Evolutionary conservation across 106 monocot species (phyloP).

Genomic region (Iris macrosiphon): DNA sequence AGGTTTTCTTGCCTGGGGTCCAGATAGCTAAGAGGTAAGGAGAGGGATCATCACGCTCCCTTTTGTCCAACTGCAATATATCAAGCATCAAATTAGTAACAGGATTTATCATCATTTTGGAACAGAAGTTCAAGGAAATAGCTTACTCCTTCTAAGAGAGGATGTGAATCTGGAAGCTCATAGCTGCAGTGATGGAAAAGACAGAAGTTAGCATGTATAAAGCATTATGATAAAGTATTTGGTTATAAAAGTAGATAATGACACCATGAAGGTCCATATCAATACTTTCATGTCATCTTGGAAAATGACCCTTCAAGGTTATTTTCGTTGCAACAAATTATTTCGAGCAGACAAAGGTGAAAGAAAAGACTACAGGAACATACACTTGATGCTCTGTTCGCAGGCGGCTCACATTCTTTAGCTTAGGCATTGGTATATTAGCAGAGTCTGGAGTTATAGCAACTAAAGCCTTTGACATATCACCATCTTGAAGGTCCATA

Average conservation of each 20-base stretch:
- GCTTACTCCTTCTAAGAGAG: slow-evolving; percentile 50
- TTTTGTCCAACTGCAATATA: slow-evolving; percentile 45
- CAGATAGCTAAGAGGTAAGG: slow-evolving; percentile 71
- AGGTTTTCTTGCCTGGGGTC: slow-evolving; percentile 47
- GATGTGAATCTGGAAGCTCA: slow-evolving; percentile 64
- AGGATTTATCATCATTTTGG: not conserved
- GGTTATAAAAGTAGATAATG: not conserved
- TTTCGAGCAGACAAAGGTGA: not conserved
- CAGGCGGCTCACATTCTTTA: slow-evolving; percentile 56
- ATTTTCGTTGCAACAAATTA: not conserved
- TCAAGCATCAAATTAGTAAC: not conserved
- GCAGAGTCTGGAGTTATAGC: slow-evolving; percentile 30
- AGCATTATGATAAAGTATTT: not conserved
- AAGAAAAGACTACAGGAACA: slow-evolving; percentile 7
- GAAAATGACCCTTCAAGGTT: not conserved
- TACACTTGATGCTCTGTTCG: slow-evolving; percentile 72
- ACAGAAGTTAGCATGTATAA: not conserved
- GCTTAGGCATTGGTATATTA: slow-evolving; percentile 43
- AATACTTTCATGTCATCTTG: not conserved
- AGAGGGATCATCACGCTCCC: slow-evolving; percentile 60
- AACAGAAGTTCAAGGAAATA: not conserved
- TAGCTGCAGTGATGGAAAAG: slow-evolving; percentile 26
- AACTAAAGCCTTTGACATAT: slow-evolving; percentile 61
- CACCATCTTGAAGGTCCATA: slow-evolving; percentile 31
- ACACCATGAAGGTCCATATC: not conserved